These are phyloP conservation scores for Aspergillus piperis DNA, from an alignment of 2,329 filamentous ascomycete species.

Conservation along the genomic window DNA sequence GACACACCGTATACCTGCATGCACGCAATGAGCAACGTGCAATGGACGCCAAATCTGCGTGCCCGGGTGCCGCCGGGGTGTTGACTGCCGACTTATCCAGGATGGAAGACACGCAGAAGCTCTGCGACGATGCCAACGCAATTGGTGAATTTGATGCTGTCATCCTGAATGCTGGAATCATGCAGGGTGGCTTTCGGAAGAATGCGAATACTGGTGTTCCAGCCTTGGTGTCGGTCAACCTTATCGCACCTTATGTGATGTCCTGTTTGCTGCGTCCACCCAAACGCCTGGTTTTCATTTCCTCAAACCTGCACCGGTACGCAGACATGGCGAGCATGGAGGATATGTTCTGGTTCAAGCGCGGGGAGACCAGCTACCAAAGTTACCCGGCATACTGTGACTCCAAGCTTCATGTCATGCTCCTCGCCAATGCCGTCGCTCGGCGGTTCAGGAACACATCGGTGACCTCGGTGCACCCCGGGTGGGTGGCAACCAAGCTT, in stretches of 20 bases:
- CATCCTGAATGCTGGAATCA: conserved; percentile 59
- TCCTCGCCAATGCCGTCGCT: conserved; percentile 57
- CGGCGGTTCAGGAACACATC: conserved; percentile 47
- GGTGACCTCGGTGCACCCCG: conserved; percentile 52
- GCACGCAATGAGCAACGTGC: conserved; percentile 57
- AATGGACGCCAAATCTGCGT: conserved; percentile 48
- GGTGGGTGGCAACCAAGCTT: conserved; percentile 57
- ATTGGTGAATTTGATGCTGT: conserved; percentile 56
- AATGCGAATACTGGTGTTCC: conserved; percentile 40
- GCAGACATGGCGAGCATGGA: conserved; percentile 44
- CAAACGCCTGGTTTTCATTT: conserved; percentile 55
- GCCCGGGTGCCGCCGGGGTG: conserved; percentile 53
- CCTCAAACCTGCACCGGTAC: conserved; percentile 51
- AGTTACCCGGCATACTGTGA: conserved; percentile 52
- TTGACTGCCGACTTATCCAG: conserved; percentile 56
- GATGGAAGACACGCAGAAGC: conserved; percentile 49
- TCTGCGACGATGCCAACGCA: conserved; percentile 54
- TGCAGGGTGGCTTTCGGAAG: conserved; percentile 43
- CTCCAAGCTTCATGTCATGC: conserved; percentile 58
- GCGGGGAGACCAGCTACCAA: conserved; percentile 37
- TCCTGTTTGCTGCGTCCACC: conserved; percentile 52
- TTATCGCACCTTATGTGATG: conserved; percentile 58
- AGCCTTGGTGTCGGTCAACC: conserved; percentile 55
- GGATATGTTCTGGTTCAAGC: conserved; percentile 43
- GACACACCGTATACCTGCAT: conserved; percentile 58